Conservation (phyloP, 768 basidiomycete genomes). For the Leccinum sublutescens region DNA sequence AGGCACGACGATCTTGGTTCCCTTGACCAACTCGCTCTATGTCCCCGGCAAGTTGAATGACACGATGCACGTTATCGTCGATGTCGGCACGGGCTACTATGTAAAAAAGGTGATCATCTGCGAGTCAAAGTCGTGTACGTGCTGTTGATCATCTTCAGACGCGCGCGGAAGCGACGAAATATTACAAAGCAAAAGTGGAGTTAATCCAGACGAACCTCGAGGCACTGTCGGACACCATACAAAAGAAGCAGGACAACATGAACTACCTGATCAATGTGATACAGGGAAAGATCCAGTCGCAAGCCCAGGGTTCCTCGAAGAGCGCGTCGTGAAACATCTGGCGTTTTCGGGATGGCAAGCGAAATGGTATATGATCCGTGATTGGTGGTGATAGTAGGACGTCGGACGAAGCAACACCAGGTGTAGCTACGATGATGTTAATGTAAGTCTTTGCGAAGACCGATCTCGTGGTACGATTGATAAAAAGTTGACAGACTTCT, state of each 20-base stretch:
- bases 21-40: slow-evolving; percentile 92
- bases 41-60: slow-evolving; percentile 89
- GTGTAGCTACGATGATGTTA: neutral
- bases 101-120: slow-evolving; percentile 75
- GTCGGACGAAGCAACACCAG: neutral
- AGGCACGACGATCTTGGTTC: slow-evolving; percentile 91
- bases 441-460: neutral
- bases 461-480: neutral
- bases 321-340: slow-evolving; percentile 16
- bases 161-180: slow-evolving; percentile 71
- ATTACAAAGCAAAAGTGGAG: slow-evolving; percentile 79
- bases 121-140: neutral
- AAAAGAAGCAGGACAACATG: slow-evolving; percentile 89
- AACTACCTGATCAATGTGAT: slow-evolving; percentile 70
- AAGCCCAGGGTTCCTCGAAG: slow-evolving; percentile 20
- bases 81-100: slow-evolving; percentile 95
- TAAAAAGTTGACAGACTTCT: neutral
- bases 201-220: slow-evolving; percentile 85
- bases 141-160: slow-evolving; percentile 49
- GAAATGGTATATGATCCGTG: neutral
- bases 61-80: slow-evolving; percentile 84
- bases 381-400: neutral
- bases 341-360: neutral
- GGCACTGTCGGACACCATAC: slow-evolving; percentile 82
- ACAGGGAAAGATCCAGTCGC: slow-evolving; percentile 54